Evolutionary conservation across 2,329 filamentous ascomycete species (phyloP).

Genomic region (Hymenoscyphus salicellus): DNA sequence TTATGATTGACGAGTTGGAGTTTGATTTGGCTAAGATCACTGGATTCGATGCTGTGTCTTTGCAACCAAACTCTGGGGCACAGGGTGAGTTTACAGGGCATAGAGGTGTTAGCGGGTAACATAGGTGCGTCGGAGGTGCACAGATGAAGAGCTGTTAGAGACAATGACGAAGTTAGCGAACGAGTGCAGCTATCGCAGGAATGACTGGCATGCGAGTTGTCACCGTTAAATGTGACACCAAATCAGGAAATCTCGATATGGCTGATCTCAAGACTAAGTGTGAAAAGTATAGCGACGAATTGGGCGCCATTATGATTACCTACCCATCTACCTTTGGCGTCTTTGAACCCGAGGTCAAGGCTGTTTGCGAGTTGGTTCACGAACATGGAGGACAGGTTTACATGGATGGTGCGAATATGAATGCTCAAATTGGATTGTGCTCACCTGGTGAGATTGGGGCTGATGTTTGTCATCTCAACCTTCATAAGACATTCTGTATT

Average conservation of each 20-base stretch:
- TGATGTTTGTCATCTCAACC: conserved; percentile 93
- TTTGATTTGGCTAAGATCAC: conserved; percentile 77
- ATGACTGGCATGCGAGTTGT: conserved; percentile 97
- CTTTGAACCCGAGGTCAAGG: conserved; percentile 85
- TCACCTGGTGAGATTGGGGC: conserved; percentile 93
- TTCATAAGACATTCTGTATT: conserved; percentile 99
- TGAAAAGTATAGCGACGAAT: conserved; percentile 77
- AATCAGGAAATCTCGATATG: conserved; percentile 86
- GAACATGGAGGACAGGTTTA: conserved; percentile 88
- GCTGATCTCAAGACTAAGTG: conserved; percentile 83
- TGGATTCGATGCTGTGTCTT: conserved; percentile 81
- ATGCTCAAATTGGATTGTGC: conserved; percentile 92
- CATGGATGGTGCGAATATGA: conserved; percentile 99
- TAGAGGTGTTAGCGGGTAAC: too few species aligned
- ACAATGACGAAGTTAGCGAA: too few species aligned
- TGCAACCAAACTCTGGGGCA: conserved; percentile 94
- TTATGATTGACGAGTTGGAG: conserved; percentile 70
- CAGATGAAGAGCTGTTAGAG: too few species aligned
- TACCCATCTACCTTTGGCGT: conserved; percentile 95
- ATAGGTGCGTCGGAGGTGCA: too few species aligned
- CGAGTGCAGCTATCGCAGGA: too few species aligned
- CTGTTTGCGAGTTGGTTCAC: conserved; percentile 82
- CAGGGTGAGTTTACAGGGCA: conserved; percentile 96
- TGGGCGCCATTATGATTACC: conserved; percentile 94
- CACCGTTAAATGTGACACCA: conserved; percentile 82